phyloP scores from a whole-genome alignment of 306 rosid species.

The Spatholobus suberectus region DNA sequence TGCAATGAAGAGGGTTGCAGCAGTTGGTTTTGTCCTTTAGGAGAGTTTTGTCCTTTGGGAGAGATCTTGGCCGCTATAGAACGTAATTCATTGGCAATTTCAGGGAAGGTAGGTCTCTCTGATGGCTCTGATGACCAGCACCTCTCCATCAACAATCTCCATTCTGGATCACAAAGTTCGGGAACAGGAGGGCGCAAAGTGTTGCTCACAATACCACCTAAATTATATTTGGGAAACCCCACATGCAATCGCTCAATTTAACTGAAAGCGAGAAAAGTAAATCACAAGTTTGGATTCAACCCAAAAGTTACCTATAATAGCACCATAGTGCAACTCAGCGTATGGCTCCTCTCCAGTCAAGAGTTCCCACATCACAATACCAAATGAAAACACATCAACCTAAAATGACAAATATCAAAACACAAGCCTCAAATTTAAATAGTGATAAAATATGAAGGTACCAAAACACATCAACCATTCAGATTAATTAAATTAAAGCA shows the following conservation, averaged over 20 bases:
- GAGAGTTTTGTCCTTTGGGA: conserved; percentile 50
- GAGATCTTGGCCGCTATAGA: conserved; percentile 71
- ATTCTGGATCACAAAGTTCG: conserved; percentile 63
- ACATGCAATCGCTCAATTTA: conserved; percentile 21
- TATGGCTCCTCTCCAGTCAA: conserved; percentile 91
- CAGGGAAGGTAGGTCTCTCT: conserved; percentile 79
- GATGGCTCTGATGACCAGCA: conserved; percentile 89
- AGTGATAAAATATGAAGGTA: not conserved
- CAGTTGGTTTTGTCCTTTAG: conserved; percentile 45
- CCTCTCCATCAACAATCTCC: conserved; percentile 80
- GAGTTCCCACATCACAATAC: conserved; percentile 92
- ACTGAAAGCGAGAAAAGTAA: not conserved
- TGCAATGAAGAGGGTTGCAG: conserved; percentile 46
- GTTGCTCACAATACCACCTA: conserved; percentile 95
- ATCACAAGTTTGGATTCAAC: not conserved
- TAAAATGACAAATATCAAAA: conserved; percentile 32
- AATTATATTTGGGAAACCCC: conserved; percentile 21
- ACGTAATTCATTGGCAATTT: conserved; percentile 74
- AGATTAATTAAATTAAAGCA: conserved; percentile 13
- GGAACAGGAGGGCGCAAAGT: conserved; percentile 79
- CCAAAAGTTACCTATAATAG: conserved; percentile 70
- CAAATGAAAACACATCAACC: conserved; percentile 94
- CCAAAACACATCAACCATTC: not conserved
- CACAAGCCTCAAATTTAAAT: not conserved
- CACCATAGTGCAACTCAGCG: conserved; percentile 87